Percentiles rank a stretch among this genome's conserved stretches.
Conservation (phyloP, 2,329 filamentous ascomycete species). For the Colletotrichum navitas region DNA sequence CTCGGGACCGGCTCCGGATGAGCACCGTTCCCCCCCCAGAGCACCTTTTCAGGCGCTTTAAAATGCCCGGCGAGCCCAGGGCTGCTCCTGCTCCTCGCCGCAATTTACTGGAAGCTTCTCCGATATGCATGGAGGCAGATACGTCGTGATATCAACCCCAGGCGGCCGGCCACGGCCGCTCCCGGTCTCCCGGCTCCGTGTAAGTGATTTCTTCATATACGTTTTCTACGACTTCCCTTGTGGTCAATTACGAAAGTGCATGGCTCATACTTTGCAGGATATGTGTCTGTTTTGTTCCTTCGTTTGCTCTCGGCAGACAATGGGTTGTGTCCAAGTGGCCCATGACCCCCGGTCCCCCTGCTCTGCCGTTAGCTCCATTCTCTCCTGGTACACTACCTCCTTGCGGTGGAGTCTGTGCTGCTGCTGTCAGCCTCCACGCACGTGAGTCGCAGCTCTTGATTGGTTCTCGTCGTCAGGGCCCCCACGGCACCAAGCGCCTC, state of each 20-base stretch:
- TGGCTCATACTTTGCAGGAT: conserved; percentile 18
- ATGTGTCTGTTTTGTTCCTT: conserved; percentile 31
- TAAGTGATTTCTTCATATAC: conserved; percentile 34
- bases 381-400: conserved; percentile 12
- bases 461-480: conserved; percentile 20
- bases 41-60: conserved; percentile 3
- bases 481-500: conserved; percentile 38
- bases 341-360: conserved; percentile 41
- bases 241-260: conserved; percentile 7
- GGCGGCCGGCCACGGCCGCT: conserved; percentile 12
- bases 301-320: conserved; percentile 34
- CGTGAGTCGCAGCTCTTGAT: conserved; percentile 33
- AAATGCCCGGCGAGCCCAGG: not conserved
- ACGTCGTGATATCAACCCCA: conserved; percentile 35
- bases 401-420: conserved; percentile 35
- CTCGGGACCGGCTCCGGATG: conserved; percentile 31
- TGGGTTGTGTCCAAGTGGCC: conserved; percentile 42
- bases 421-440: conserved; percentile 42
- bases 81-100: no score
- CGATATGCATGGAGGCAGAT: conserved; percentile 7
- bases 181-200: conserved; percentile 35
- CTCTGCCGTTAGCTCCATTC: conserved; percentile 42
- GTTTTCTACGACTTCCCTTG: conserved; percentile 1
- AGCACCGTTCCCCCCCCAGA: conserved; percentile 29
- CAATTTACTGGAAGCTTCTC: conserved; percentile 15